Base-by-base conservation (phyloP, 352 stramenopile species). In the Bremia lactucae region DNA sequence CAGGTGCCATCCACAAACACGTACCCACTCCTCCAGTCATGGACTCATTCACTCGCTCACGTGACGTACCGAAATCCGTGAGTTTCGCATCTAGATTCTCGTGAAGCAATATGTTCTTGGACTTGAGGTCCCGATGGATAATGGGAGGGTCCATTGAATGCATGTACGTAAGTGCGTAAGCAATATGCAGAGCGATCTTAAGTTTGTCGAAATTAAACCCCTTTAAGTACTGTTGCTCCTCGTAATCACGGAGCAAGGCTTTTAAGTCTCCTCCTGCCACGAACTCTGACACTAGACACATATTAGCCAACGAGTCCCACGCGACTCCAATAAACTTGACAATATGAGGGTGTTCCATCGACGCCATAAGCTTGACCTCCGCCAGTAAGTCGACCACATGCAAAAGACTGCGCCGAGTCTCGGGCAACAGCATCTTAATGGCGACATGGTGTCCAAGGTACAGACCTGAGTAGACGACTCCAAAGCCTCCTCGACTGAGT, bases 201-300 rank as follows among this genome's bases (percentile, higher is more conserved):
- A 62, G 25, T 15, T 74, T 77, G 9, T 60, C 40, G 0, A 26
- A 19, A 31, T 60, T 59, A 29, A 74, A 70, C 3, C 64, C 64
- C 13, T 43, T 42, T 1, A 49, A 48, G 15, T 39, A 26, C 0
- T 58, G 2, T 0, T 52, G 50, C 8, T 55, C 39, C 14, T 60
- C 47, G 28, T 55, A 60, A 15, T 61, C 41, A 8, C 22, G 54
- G 23, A 84, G 26, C 10, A 80, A 29, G 0, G 50, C 48, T 14
- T 68, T 62, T 24, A 84, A 59, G 39, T 81, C 64, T 4, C 68
- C 71, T 29, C 71, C 68, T 25, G 52, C 59, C 63, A 81, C 73
- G 41, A 65, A 81, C 44, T 84, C 66, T 9, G 67, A 68, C 14
- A 84, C 41, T 6, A 80, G 51, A 11, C 64, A 65, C 21, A 82